Percentiles rank a stretch among this genome's conserved stretches.
phyloP scores from a whole-genome alignment of 352 stramenopile genomes.

The Saprolegnia diclina region DNA sequence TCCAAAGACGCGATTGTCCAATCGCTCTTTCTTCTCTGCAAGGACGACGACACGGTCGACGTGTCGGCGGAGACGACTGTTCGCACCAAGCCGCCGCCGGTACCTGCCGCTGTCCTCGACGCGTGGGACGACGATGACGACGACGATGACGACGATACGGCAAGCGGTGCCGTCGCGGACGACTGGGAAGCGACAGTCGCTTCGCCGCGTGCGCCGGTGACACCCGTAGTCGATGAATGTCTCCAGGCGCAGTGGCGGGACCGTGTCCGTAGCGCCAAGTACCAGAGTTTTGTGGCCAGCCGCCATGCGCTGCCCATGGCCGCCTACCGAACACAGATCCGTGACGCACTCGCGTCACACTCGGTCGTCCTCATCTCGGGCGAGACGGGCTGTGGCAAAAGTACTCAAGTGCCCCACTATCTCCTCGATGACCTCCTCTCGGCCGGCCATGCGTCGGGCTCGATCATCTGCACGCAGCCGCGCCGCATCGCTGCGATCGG shows the following conservation, averaged over 20 bases:
- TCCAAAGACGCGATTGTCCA: conserved; percentile 17
- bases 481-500: conserved; percentile 94
- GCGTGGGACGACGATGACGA: conserved; percentile 24
- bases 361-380: conserved; percentile 93
- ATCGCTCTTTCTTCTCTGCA: conserved; percentile 1
- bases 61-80: background rate
- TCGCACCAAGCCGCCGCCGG: background rate
- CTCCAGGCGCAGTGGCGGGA: conserved; percentile 38
- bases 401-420: conserved; percentile 96
- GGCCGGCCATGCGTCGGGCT: conserved; percentile 82
- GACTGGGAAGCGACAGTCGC: conserved; percentile 30
- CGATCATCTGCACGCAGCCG: conserved; percentile 96
- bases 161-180: conserved; percentile 24
- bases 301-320: conserved; percentile 74
- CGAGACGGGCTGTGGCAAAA: conserved; percentile 94
- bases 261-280: conserved; percentile 36
- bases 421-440: conserved; percentile 89
- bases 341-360: conserved; percentile 64
- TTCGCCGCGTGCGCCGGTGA: conserved; percentile 31
- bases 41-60: background rate
- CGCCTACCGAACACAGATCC: conserved; percentile 67
- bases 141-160: conserved; percentile 11
- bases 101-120: background rate
- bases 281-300: conserved; percentile 39
- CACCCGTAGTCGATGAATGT: conserved; percentile 6